phyloP scores from a whole-genome alignment of 768 basidiomycete genomes.

The Tephrocybe sp. region DNA sequence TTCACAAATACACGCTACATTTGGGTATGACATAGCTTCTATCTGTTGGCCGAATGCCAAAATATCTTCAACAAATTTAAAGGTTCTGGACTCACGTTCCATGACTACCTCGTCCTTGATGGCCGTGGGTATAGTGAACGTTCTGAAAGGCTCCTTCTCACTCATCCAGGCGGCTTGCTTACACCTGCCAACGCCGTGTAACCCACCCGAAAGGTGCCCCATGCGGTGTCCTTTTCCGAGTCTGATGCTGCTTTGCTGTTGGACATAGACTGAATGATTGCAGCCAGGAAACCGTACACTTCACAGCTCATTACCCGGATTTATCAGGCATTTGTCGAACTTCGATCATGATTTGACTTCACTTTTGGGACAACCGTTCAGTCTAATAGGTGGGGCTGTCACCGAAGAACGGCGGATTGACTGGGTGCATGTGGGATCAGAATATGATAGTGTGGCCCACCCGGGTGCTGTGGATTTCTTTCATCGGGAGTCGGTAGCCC shows the following conservation, averaged over 20 bases:
- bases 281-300: not conserved
- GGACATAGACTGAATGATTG: constrained; percentile 8
- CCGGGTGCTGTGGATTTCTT: constrained; percentile 2
- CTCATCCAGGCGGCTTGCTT: too few relatives aligned
- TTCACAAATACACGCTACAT: not conserved
- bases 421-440: constrained; percentile 6
- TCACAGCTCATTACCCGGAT: constrained; percentile 3
- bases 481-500: constrained; percentile 6
- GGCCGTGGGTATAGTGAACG: constrained; percentile 16
- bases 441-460: not conserved
- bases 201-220: not conserved
- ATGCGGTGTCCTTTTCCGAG: constrained; percentile 4
- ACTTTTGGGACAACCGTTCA: not conserved
- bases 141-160: not conserved
- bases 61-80: not conserved
- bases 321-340: constrained; percentile 8
- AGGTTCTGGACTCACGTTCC: constrained; percentile 1
- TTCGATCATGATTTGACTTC: constrained; percentile 15
- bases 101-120: constrained; percentile 15
- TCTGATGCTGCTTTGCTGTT: not conserved
- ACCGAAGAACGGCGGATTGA: not conserved
- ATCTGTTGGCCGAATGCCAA: too few relatives aligned
- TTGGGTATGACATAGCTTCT: too few relatives aligned
- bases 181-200: not conserved
- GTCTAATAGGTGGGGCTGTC: constrained; percentile 1